Conservation (phyloP, 352 stramenopile genomes). For the Phytophthora pistaciae region DNA sequence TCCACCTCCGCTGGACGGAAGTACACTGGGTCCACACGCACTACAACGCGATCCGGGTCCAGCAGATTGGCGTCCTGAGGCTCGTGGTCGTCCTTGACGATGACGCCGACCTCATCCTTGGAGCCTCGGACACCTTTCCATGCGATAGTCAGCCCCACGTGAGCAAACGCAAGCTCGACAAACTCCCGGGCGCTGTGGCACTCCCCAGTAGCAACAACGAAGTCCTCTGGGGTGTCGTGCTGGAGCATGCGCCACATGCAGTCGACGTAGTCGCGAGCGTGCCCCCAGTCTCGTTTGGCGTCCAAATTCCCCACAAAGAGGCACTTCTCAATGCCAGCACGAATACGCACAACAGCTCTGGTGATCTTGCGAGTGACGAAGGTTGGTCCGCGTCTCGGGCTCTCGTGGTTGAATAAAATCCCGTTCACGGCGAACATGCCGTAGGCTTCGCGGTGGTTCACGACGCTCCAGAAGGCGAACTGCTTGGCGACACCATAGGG, state of each 20-base stretch:
- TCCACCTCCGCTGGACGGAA: conserved; percentile 99
- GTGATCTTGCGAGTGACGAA: conserved; percentile 99
- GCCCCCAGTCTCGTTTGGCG: conserved; percentile 98
- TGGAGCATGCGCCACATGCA: conserved; percentile 99
- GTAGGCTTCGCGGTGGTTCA: conserved; percentile 99
- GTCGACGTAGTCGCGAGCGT: conserved; percentile 98
- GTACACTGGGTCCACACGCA: conserved; percentile 97
- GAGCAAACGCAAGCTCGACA: conserved; percentile 95
- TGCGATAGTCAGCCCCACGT: conserved; percentile 89
- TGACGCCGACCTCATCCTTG: conserved; percentile 95
- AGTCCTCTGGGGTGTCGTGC: conserved; percentile 72
- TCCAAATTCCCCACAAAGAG: conserved; percentile 99
- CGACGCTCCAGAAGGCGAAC: conserved; percentile 99
- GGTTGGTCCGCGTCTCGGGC: conserved; percentile 96
- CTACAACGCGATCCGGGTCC: conserved; percentile 91
- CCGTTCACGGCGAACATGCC: conserved; percentile 96
- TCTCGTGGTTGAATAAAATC: conserved; percentile 99
- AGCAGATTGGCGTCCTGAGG: conserved; percentile 7
- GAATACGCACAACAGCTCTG: conserved; percentile 94
- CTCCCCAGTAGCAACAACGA: conserved; percentile 95
- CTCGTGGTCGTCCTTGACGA: conserved; percentile 51
- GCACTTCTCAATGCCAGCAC: conserved; percentile 92
- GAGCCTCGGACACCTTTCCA: conserved; percentile 93
- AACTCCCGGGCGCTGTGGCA: conserved; percentile 99
- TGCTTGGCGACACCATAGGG: conserved; percentile 99